Evolutionary conservation across 805 yeast genomes (phyloP), one percentile per base, ranked within the genome.

Genomic region (Pichia pseudocactophila): DNA sequence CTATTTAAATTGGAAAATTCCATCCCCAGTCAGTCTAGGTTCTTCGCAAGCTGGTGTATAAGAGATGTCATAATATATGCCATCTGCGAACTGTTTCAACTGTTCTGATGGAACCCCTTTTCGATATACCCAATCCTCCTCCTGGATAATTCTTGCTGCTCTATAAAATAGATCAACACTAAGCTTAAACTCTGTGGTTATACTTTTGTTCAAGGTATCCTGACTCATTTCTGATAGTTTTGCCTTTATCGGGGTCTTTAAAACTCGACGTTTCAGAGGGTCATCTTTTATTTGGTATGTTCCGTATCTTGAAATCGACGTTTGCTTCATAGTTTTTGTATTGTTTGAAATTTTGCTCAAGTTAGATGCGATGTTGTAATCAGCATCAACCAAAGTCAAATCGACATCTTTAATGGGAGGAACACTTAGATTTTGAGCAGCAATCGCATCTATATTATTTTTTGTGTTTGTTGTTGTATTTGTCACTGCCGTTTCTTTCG

Each of bases 111-210:
- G 53, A 9, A 34, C 37, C 2, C 43, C 46, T 4, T 32, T 27
- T 20, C 52, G 27, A 8, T 38, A 30, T 2, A 39, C 19, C 53
- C 53, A 49, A 11, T 26, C 8, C 12, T 41, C 39, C 32, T 50
- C 52, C 16, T 35, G 27, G 1, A 12, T 19, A 2, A 47, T 2
- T 10, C 22, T 30, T 8, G 4, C 4, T 3, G 34, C 37, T 22
- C 37, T 41, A 30, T 22, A 10, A 2, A 3, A 7, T 4, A 11
- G 34, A 11, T 45, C 31, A 3, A 31, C 17, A 5, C 37, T 13
- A 10, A 34, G 25, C 20, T 27, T 18, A 33, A 47, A 37, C 3
- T 8, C 16, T 6, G 32, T 20, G 13, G 15, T 12, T 17, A 32
- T 3, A 10, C 18, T 19, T 4, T 35, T 19, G 3, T 33, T 34